These are phyloP conservation scores for Jatropha multifida DNA, from an alignment of 441 rosid genomes.

Conservation along the genomic window DNA sequence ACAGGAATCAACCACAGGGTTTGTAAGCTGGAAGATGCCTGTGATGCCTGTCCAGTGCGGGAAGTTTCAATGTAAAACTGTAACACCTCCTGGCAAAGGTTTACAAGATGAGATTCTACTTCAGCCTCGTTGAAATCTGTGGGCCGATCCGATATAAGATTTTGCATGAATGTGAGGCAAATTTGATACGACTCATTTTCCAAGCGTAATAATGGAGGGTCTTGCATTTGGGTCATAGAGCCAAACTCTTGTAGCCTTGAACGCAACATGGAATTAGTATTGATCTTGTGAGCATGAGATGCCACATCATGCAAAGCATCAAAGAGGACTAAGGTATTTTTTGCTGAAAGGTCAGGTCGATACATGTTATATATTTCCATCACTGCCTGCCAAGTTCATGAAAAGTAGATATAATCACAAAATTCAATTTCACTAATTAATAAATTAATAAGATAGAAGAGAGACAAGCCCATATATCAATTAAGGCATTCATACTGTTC, in stretches of 20 bases:
- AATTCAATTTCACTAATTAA: background rate
- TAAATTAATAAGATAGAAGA: background rate
- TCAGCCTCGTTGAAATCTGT: slow-evolving; percentile 50
- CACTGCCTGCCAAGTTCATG: slow-evolving; percentile 66
- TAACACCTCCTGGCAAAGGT: slow-evolving; percentile 74
- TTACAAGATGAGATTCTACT: slow-evolving; percentile 71
- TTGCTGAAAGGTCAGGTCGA: slow-evolving; percentile 70
- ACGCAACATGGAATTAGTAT: slow-evolving; percentile 61
- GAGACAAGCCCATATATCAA: background rate
- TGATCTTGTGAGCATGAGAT: slow-evolving; percentile 80
- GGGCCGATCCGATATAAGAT: slow-evolving; percentile 64
- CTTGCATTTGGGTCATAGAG: slow-evolving; percentile 98
- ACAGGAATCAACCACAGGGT: slow-evolving; percentile 73
- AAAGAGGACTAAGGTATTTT: slow-evolving; percentile 68
- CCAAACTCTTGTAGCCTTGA: slow-evolving; percentile 85
- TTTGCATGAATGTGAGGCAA: slow-evolving; percentile 89
- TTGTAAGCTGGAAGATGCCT: slow-evolving; percentile 39
- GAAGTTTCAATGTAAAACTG: slow-evolving; percentile 70
- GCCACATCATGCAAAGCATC: slow-evolving; percentile 86
- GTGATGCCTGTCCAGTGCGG: slow-evolving; percentile 41
- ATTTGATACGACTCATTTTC: slow-evolving; percentile 98
- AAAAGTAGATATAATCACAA: background rate
- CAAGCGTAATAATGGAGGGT: slow-evolving; percentile 93
- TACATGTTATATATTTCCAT: slow-evolving; percentile 98
- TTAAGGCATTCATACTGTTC: background rate